phyloP scores from a whole-genome alignment of 805 yeast genomes.

The Starmerella tilneyi region DNA sequence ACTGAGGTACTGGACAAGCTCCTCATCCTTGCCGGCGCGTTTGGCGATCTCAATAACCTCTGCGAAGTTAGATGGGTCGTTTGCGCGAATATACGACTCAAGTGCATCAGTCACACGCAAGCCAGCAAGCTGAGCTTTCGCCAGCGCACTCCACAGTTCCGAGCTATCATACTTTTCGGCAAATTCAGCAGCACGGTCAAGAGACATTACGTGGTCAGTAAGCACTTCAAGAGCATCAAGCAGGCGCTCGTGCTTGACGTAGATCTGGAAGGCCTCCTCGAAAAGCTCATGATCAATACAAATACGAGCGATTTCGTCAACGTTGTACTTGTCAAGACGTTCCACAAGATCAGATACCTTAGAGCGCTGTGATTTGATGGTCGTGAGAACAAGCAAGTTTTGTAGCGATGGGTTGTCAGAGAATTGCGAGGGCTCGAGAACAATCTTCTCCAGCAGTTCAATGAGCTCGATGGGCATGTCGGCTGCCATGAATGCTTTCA shows the following conservation, averaged over 20 bases:
- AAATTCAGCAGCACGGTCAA: slow-evolving; percentile 87
- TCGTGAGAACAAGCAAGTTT: slow-evolving; percentile 84
- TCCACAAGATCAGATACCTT: slow-evolving; percentile 78
- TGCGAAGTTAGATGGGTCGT: slow-evolving; percentile 79
- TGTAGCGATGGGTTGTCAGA: slow-evolving; percentile 91
- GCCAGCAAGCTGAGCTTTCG: slow-evolving; percentile 92
- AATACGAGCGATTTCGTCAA: slow-evolving; percentile 84
- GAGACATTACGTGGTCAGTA: slow-evolving; percentile 84
- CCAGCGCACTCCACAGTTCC: slow-evolving; percentile 88
- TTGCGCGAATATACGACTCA: slow-evolving; percentile 81
- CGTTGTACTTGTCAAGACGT: slow-evolving; percentile 81
- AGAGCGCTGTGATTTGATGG: slow-evolving; percentile 86
- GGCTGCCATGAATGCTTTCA: slow-evolving; percentile 94
- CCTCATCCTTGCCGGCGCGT: slow-evolving; percentile 93
- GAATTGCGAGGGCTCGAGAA: slow-evolving; percentile 94
- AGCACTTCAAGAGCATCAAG: slow-evolving; percentile 77
- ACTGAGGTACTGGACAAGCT: slow-evolving; percentile 68
- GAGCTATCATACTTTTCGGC: slow-evolving; percentile 82
- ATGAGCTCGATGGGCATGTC: slow-evolving; percentile 87
- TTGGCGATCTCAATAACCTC: slow-evolving; percentile 91
- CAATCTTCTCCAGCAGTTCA: slow-evolving; percentile 89
- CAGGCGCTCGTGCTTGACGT: slow-evolving; percentile 70
- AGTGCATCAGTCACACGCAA: slow-evolving; percentile 85
- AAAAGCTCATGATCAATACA: slow-evolving; percentile 78
- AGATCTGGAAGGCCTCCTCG: slow-evolving; percentile 92